Base-by-base conservation (phyloP, 306 rosid genomes). In the Prunus campanulata region DNA sequence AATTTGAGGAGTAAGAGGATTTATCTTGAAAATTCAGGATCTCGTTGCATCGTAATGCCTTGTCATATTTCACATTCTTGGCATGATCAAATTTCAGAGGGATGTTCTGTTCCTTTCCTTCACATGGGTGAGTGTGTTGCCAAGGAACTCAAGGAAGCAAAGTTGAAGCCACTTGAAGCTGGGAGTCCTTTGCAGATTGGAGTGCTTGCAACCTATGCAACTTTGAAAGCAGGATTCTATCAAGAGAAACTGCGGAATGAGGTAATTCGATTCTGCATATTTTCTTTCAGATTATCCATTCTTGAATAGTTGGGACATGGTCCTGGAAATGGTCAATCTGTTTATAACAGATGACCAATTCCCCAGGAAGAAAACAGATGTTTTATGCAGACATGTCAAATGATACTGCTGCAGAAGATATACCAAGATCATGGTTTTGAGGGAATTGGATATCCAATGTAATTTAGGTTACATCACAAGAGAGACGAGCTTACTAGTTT, bases 91-190 rank as follows among this genome's bases (percentile, higher is more conserved):
- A 87, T 88, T 27, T 88, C 91, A 0, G 68, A 80, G 20, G 97
- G 89, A 3, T 83, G 92, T 83, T 82, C 89, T 78, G 90, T 91
- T 27, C 91, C 90, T 75, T 77, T 91, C 78, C 86, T 91, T 78
- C 92, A 93, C 74, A 86, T 91, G 85, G 92, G 88, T 42, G 93
- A 91, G 51, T 86, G 92, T 74, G 92, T 91, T 80, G 96, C 89
- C 22, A 88, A 72, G 86, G 96, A 90, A 87, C 96, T 93, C 75
- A 91, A 88, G 88, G 93, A 93, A 86, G 97, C 91, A 1, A 90
- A 91, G 75, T 81, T 91, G 83, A 93, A 85, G 85, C 98, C 93
- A 18, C 80, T 90, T 35, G 97, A 93, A 89, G 92, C 93, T 39
- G 91, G 98, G 47, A 93, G 91, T 76, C 87, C 88, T 65, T 50